Base-by-base conservation (phyloP, 140 eudicot species). In the Anethum foeniculum region DNA sequence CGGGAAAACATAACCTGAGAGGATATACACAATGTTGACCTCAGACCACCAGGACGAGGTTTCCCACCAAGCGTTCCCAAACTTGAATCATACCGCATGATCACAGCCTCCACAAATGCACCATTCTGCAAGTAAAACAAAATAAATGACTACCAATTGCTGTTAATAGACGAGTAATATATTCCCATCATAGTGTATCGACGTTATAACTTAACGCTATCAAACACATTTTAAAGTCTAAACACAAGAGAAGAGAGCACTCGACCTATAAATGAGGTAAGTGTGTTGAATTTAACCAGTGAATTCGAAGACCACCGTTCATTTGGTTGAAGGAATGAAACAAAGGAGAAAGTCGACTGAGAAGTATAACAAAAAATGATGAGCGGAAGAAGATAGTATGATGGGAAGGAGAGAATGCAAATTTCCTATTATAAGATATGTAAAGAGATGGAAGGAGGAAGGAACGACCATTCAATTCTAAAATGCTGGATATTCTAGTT, bases 11-110 rank as follows among this genome's bases (percentile, higher is more conserved):
- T n/a, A 85, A 94, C 99, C 97, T 94, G 99, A 65, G 97, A 92
- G 71, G 99, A 94, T 77, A 94, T 79, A 79, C 99, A 94, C 80
- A 94, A 87, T 13, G 99, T 94, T 58, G 99, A 89, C 83, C 99
- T 88, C 1, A 77, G 91, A 38, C 99, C 97, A 83, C 99, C 99
- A 47, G 91, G 87, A 47, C 99, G 99, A 88, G 94, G 93, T 48
- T 94, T 87, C 38, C 97, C 99, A 41, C 86, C 92, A 72, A 81
- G 90, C 77, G 76, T 89, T 77, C 99, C 99, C 86, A 92, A 77
- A 80, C 99, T 85, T 1, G 95, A 47, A 85, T 94, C 99, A 83
- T 94, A 94, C 82, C 93, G 88, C 99, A 94, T 94, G 62, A 94
- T 86, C 83, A 94, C 99, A 80, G 97, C 91, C 86, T 94, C 99